These are phyloP conservation scores for Flaveria bidentis DNA, from an alignment of 129 eudicot species.

Conservation along the genomic window DNA sequence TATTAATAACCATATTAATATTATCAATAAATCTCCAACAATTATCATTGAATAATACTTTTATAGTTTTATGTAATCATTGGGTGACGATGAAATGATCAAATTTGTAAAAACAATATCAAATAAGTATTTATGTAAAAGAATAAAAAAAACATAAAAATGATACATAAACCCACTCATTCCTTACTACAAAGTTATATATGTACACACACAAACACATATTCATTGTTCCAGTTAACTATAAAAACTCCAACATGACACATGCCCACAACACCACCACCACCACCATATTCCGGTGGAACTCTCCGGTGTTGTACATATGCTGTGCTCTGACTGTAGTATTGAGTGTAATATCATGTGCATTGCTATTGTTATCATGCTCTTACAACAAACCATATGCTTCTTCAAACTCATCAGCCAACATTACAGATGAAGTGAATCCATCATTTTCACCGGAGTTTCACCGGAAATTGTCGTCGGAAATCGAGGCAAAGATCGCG, in stretches of 20 bases:
- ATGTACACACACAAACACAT: not conserved
- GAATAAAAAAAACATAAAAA: too few species aligned
- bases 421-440: conserved; percentile 8
- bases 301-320: conserved; percentile 15
- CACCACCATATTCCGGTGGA: conserved; percentile 12
- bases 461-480: not conserved
- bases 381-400: conserved; percentile 15
- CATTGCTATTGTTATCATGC: conserved; percentile 16
- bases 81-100: too few species aligned
- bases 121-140: too few species aligned
- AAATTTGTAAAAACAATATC: too few species aligned
- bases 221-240: not conserved
- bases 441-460: conserved; percentile 7
- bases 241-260: conserved; percentile 16
- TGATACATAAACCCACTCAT: not conserved
- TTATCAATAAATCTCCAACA: too few species aligned
- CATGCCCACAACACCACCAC: not conserved
- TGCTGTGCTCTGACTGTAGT: not conserved
- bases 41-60: too few species aligned
- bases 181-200: not conserved
- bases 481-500: not conserved
- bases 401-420: conserved; percentile 8
- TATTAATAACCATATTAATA: too few species aligned
- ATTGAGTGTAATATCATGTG: conserved; percentile 20
- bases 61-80: too few species aligned